phyloP scores from a whole-genome alignment of 768 basidiomycete genomes.

The Termitomyces sp. region DNA sequence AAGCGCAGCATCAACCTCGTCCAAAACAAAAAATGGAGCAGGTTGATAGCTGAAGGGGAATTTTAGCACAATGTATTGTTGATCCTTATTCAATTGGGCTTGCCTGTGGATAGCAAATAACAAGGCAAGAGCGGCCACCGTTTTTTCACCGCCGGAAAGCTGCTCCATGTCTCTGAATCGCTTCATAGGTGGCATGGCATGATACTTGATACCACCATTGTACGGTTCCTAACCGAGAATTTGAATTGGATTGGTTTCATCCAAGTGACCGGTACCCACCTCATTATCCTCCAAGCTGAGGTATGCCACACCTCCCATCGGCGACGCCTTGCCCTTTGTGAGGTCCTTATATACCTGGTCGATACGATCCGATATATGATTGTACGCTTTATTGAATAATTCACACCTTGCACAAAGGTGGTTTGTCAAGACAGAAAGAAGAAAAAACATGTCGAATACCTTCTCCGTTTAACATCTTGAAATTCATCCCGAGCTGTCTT shows the following conservation, averaged over 20 bases:
- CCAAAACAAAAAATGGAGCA: slow-evolving; percentile 96
- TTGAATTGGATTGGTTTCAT: background rate
- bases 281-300: slow-evolving; percentile 94
- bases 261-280: slow-evolving; percentile 36
- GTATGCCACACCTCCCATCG: slow-evolving; percentile 96
- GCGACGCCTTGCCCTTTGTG: slow-evolving; percentile 90
- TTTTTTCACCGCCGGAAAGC: slow-evolving; percentile 97
- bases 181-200: slow-evolving; percentile 99
- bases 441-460: slow-evolving; percentile 36
- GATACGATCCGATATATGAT: slow-evolving; percentile 91
- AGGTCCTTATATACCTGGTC: slow-evolving; percentile 97
- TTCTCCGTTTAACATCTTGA: slow-evolving; percentile 76
- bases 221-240: slow-evolving; percentile 45
- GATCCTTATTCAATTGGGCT: background rate
- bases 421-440: background rate
- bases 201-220: slow-evolving; percentile 89
- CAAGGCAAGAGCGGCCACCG: slow-evolving; percentile 94
- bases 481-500: slow-evolving; percentile 89
- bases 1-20: slow-evolving; percentile 95
- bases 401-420: slow-evolving; percentile 42
- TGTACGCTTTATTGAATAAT: slow-evolving; percentile 93
- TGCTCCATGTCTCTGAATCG: slow-evolving; percentile 99
- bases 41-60: slow-evolving; percentile 72
- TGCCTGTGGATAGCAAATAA: slow-evolving; percentile 96
- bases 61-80: background rate